These are phyloP conservation scores for Pontederia crassipes DNA, from an alignment of 176 grass and related monocot genomes.

Conservation along the genomic window DNA sequence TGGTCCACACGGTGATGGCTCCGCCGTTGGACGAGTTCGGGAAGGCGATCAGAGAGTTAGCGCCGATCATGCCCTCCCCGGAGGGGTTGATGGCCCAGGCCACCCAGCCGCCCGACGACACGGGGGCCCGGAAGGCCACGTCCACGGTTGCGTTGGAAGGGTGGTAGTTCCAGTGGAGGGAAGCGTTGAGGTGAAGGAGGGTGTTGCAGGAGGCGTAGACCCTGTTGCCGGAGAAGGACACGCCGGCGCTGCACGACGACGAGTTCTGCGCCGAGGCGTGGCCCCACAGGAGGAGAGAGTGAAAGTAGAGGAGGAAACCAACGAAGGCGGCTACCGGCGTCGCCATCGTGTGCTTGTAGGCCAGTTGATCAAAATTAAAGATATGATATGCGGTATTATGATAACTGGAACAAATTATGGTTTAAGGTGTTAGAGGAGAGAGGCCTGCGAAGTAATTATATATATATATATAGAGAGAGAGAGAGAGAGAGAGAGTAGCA, in stretches of 20 bases:
- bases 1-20: conserved; percentile 17
- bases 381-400: too few species aligned
- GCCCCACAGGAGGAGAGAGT: too few species aligned
- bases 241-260: conserved; percentile 17
- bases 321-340: too few species aligned
- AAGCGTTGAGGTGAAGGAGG: conserved; percentile 35
- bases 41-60: conserved; percentile 56
- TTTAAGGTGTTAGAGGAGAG: too few species aligned
- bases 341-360: too few species aligned
- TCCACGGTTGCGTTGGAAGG: conserved; percentile 46
- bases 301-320: too few species aligned
- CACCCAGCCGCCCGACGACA: conserved; percentile 33
- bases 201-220: conserved; percentile 36
- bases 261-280: too few species aligned
- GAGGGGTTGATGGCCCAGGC: conserved; percentile 77
- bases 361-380: too few species aligned
- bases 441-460: too few species aligned
- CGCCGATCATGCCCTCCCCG: conserved; percentile 12
- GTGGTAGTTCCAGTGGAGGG: conserved; percentile 80
- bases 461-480: too few species aligned
- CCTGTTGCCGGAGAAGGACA: conserved; percentile 39
- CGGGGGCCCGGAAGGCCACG: conserved; percentile 52
- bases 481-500: too few species aligned
- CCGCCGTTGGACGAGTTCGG: conserved; percentile 31
- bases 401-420: too few species aligned